phyloP scores from a whole-genome alignment of 257 asterid species.

The Penstemon newberryi region DNA sequence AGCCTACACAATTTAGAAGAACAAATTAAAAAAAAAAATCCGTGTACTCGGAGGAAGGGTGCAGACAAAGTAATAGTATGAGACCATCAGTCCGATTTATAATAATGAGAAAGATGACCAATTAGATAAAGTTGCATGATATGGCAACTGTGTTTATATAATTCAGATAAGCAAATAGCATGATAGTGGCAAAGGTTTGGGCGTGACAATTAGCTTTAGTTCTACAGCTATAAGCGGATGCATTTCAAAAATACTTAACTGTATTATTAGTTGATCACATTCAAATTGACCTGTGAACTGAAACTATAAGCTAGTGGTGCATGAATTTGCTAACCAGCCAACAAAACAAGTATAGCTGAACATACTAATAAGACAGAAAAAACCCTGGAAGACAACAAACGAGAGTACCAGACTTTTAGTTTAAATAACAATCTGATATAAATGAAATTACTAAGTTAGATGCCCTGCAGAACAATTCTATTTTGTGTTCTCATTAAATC shows the following conservation, averaged over 20 bases:
- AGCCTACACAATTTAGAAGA: slow-evolving; percentile 38
- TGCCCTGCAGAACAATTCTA: no score
- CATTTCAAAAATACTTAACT: neutral
- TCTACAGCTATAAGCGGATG: neutral
- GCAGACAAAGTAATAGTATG: neutral
- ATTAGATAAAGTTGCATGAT: slow-evolving; percentile 11
- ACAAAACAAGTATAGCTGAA: neutral
- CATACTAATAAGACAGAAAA: neutral
- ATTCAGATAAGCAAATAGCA: neutral
- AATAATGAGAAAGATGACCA: slow-evolving; percentile 10
- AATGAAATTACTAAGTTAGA: no score
- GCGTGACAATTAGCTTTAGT: neutral
- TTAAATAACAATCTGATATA: no score
- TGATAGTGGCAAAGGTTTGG: neutral
- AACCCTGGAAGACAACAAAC: no score
- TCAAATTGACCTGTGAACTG: neutral
- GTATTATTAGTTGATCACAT: neutral
- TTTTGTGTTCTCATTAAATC: no score
- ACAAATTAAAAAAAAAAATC: slow-evolving; percentile 20
- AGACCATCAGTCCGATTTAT: neutral
- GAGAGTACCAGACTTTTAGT: neutral
- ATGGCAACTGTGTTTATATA: neutral
- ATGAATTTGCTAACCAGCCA: neutral
- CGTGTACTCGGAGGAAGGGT: neutral
- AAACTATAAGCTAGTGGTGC: neutral